Conservation (phyloP, 352 stramenopile genomes). For the Phytophthora quininea region DNA sequence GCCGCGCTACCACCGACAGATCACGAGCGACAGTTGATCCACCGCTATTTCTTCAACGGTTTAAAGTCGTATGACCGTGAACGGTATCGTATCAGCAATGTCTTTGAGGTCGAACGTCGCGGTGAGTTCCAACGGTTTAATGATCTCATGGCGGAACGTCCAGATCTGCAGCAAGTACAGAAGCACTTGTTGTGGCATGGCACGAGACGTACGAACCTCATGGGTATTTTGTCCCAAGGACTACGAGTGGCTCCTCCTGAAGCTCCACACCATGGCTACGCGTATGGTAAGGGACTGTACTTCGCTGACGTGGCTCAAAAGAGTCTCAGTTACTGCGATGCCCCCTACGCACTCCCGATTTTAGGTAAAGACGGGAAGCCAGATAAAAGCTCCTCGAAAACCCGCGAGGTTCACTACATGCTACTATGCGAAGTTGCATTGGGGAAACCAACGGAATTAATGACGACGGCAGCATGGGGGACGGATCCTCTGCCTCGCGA, state of each 20-base stretch:
- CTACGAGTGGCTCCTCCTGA: constrained; percentile 88
- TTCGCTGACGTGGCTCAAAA: constrained; percentile 84
- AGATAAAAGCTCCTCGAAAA: constrained; percentile 44
- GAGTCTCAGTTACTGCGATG: constrained; percentile 77
- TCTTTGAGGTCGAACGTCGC: constrained; percentile 67
- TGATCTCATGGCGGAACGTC: constrained; percentile 42
- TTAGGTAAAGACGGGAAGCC: constrained; percentile 34
- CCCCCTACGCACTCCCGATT: constrained; percentile 52
- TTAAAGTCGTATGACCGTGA: constrained; percentile 30
- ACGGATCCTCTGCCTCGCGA: constrained; percentile 43
- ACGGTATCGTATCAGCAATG: constrained; percentile 63
- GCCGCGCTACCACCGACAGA: constrained; percentile 32
- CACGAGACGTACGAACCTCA: constrained; percentile 81
- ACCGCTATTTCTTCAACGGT: constrained; percentile 70
- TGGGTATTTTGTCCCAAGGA: constrained; percentile 86
- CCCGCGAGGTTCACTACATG: constrained; percentile 68
- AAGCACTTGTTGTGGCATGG: constrained; percentile 86
- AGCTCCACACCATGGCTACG: constrained; percentile 81
- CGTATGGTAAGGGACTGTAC: constrained; percentile 89
- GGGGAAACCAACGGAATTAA: constrained; percentile 48
- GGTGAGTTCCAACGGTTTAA: constrained; percentile 61
- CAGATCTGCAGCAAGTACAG: constrained; percentile 44
- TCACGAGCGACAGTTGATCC: constrained; percentile 52
- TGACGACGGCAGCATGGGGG: constrained; percentile 33
- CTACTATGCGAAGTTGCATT: constrained; percentile 76